Conservation (phyloP, 148 eudicot species). For the Talinum fruticosum region DNA sequence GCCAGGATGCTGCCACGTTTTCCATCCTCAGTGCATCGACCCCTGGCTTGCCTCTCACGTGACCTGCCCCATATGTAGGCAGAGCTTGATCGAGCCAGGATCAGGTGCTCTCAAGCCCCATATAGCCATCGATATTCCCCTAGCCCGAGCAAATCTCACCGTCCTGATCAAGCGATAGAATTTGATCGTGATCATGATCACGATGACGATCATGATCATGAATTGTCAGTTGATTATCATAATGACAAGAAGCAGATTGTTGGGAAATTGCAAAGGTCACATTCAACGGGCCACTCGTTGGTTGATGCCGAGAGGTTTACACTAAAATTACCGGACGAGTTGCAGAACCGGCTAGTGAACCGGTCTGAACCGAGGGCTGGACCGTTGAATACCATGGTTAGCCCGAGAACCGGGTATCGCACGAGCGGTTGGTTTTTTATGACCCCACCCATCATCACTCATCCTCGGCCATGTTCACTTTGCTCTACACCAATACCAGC, state of each 20-base stretch:
- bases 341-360: slow-evolving; percentile 29
- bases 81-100: slow-evolving; percentile 15
- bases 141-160: not conserved
- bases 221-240: slow-evolving; percentile 6
- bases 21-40: slow-evolving; percentile 49
- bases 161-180: not conserved
- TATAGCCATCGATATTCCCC: not conserved
- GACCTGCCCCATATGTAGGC: slow-evolving; percentile 59
- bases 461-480: not conserved
- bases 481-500: not conserved
- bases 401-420: slow-evolving; percentile 13
- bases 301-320: slow-evolving; percentile 20
- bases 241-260: slow-evolving; percentile 1
- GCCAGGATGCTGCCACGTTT: slow-evolving; percentile 56
- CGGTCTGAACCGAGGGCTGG: slow-evolving; percentile 13
- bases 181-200: not conserved
- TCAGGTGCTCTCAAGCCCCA: slow-evolving; percentile 3
- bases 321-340: slow-evolving; percentile 12
- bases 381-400: slow-evolving; percentile 10
- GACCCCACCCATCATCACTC: slow-evolving; percentile 8
- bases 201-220: not conserved
- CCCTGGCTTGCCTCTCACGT: slow-evolving; percentile 42
- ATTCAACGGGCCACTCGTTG: slow-evolving; percentile 47
- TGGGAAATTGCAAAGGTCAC: slow-evolving; percentile 37
- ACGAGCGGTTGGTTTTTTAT: slow-evolving; percentile 15